phyloP scores from a whole-genome alignment of 192 early-diverging fungal species.

The Spinellus fusiger region DNA sequence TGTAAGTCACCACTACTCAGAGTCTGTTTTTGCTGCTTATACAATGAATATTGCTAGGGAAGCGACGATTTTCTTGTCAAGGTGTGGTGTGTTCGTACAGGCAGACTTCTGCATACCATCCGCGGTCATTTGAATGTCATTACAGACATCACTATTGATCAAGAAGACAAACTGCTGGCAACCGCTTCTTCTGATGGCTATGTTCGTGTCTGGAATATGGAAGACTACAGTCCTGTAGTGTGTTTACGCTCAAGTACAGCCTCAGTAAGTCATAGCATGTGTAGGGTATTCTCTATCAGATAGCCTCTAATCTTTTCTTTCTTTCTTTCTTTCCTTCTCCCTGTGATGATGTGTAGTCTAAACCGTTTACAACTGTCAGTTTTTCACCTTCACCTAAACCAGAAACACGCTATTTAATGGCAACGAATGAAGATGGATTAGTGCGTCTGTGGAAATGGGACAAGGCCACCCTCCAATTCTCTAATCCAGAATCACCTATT shows the following conservation, averaged over 20 bases:
- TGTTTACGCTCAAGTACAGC: constrained; percentile 42
- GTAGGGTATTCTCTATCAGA: no score
- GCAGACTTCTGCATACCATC: constrained; percentile 74
- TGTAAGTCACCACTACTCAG: constrained; percentile 15
- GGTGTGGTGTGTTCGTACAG: constrained; percentile 76
- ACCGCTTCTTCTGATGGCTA: constrained; percentile 73
- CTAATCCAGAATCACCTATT: constrained; percentile 40
- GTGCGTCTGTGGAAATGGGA: constrained; percentile 72
- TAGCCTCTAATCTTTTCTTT: constrained; percentile 11
- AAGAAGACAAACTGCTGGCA: constrained; percentile 74
- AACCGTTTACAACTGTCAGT: constrained; percentile 56
- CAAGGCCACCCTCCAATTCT: constrained; percentile 47
- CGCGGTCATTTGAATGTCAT: constrained; percentile 74
- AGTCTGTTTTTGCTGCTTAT: background rate
- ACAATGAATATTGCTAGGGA: constrained; percentile 37
- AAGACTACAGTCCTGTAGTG: constrained; percentile 59
- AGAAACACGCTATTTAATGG: constrained; percentile 62
- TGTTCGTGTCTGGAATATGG: constrained; percentile 70
- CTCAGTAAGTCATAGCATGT: constrained; percentile 34
- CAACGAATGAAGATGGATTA: constrained; percentile 65
- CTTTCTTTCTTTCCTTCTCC: background rate
- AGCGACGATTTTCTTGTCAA: constrained; percentile 86
- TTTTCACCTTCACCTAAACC: constrained; percentile 74
- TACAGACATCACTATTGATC: constrained; percentile 70
- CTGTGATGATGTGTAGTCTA: constrained; percentile 24